Conservation (phyloP, 352 stramenopile genomes). For the Chrysophaeum taylorii region DNA sequence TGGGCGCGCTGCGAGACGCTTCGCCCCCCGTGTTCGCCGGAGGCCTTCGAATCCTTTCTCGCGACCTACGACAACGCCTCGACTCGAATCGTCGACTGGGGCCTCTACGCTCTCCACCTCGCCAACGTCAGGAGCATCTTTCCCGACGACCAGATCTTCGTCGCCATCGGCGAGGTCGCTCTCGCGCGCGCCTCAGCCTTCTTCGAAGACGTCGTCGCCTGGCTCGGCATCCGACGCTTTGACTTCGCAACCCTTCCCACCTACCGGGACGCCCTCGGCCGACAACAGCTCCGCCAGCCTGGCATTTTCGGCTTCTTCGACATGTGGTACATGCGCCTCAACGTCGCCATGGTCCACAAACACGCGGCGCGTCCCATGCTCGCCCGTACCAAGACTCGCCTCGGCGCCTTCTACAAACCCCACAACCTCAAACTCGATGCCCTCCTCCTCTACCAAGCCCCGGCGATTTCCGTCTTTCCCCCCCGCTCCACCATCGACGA, state of each 20-base stretch:
- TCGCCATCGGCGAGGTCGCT: not conserved
- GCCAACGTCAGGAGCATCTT: not conserved
- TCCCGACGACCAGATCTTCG: not conserved
- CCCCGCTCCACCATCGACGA: no score
- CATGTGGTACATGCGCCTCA: not conserved
- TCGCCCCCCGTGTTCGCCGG: not conserved
- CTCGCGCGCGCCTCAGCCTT: not conserved
- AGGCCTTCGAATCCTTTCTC: not conserved
- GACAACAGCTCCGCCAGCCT: not conserved
- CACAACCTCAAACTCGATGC: not conserved
- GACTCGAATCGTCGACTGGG: not conserved
- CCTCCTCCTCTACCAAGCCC: not conserved
- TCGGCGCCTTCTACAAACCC: not conserved
- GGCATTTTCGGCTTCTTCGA: not conserved
- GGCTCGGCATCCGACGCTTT: not conserved
- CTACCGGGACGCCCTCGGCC: not conserved
- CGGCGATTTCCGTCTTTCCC: not conserved
- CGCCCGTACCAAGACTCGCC: not conserved
- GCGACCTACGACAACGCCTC: not conserved
- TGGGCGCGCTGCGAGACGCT: not conserved
- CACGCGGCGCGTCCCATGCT: not conserved
- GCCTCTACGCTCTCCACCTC: conserved; percentile 9
- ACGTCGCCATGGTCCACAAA: not conserved
- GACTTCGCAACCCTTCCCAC: not conserved
- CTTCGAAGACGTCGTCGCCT: not conserved